Evolutionary conservation across 1,284 basidiomycete genomes (phyloP), one percentile per base, ranked within the genome.

Genomic region (Microbotryum violaceum): DNA sequence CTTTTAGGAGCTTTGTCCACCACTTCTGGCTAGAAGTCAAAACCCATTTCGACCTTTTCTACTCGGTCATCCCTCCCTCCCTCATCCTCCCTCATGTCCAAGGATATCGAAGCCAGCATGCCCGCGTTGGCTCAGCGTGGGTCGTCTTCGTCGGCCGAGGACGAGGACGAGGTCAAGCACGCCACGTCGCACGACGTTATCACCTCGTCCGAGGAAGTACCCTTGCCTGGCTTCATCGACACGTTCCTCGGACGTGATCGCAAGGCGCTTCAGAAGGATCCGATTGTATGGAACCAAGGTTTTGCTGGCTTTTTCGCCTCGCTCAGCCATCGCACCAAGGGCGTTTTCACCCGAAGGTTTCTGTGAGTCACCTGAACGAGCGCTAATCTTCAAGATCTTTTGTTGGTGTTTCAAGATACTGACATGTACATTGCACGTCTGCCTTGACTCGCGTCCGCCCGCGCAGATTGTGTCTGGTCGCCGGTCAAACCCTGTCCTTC

Each of bases 401-500:
- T 9, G 9, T 2, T 42, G 16, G 29, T 25, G 48, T 12, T 9
- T 20, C 29, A 7, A 8, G 21, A 25, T 62, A 59, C 65, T 20
- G 71, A 66, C 47, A 74, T 60, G 62, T 72, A 70, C 54, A 76
- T 72, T 31, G 64, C 48, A 42, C 66, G 57, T n/a, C 31, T 31
- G 31, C 31, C 9, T 31, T 31, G 31, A 27, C 70, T 71, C 42
- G 77, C 58, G 33, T 66, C 49, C 60, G 74, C 31, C 20, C 48
- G 20, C 12, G n/a, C 56, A 58, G 58, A n/a, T 53, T 51, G 44
- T 62, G 61, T 25, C 16, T 62, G 18, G 25, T 55, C 20, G 83
- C 85, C 2, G 89, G 89, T n/a, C 89, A 91, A 74, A 73, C 89
- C 29, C 83, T 90, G 31, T 88, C 87, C 54, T 73, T 91, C 57